Evolutionary conservation across 257 asterid genomes (phyloP).

Genomic region (Cinchona pubescens): DNA sequence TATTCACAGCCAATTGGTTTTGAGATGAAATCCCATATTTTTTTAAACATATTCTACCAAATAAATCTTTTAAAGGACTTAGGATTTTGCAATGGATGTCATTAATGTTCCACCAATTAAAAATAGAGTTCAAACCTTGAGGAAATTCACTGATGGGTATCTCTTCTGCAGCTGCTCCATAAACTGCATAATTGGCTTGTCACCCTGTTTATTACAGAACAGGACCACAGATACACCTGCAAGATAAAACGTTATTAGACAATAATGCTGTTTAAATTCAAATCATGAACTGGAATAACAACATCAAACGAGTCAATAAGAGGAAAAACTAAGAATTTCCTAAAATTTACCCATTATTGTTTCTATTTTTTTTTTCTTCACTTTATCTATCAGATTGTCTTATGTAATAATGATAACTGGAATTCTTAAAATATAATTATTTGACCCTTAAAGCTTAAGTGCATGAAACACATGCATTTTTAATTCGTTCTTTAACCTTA

Average conservation of each 20-base stretch:
- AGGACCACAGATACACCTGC: constrained; percentile 44
- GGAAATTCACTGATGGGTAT: constrained; percentile 47
- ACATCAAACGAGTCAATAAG: not conserved
- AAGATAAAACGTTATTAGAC: not conserved
- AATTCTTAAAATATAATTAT: too few species aligned
- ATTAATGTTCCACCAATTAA: not conserved
- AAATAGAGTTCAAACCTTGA: constrained; percentile 34
- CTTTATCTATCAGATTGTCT: not conserved
- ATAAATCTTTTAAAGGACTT: too few species aligned
- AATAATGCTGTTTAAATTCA: not conserved
- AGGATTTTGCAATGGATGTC: not conserved
- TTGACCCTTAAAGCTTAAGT: too few species aligned
- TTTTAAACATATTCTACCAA: too few species aligned
- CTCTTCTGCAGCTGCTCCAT: constrained; percentile 38
- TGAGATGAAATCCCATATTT: too few species aligned
- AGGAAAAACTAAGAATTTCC: not conserved
- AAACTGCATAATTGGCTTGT: constrained; percentile 26
- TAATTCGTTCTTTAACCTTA: too few species aligned
- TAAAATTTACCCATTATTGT: not conserved
- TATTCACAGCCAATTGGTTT: too few species aligned
- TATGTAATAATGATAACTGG: not conserved
- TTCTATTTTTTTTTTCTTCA: not conserved
- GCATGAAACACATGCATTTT: too few species aligned
- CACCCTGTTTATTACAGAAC: constrained; percentile 40
- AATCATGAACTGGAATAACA: too few species aligned